Evolutionary conservation across 768 basidiomycete species (phyloP).

Genomic region (Leccinum rimulosum): DNA sequence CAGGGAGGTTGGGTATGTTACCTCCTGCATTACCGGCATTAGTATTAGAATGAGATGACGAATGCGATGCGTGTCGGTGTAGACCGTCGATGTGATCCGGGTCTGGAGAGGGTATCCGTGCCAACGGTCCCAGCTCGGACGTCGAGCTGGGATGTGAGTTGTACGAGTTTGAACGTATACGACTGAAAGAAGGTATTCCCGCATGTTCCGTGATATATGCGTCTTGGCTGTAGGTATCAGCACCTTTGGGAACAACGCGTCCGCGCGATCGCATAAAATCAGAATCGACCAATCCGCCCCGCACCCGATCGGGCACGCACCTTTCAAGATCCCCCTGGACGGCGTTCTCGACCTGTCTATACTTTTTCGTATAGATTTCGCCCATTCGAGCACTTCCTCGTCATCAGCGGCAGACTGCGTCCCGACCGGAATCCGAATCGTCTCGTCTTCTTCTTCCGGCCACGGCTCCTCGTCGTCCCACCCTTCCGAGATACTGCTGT

Average conservation of each 20-base stretch:
- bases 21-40: conserved; percentile 24
- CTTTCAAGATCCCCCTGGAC: conserved; percentile 84
- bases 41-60: conserved; percentile 38
- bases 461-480: conserved; percentile 83
- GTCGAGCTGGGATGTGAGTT: conserved; percentile 46
- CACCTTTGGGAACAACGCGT: conserved; percentile 43
- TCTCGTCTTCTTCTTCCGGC: conserved; percentile 71
- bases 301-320: conserved; percentile 29
- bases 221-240: conserved; percentile 66
- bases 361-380: conserved; percentile 67
- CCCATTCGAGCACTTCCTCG: conserved; percentile 74
- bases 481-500: conserved; percentile 53
- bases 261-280: neutral
- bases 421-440: conserved; percentile 47
- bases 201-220: conserved; percentile 42
- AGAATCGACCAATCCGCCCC: conserved; percentile 8
- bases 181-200: conserved; percentile 41
- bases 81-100: conserved; percentile 88
- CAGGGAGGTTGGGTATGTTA: conserved; percentile 45
- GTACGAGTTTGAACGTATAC: conserved; percentile 84
- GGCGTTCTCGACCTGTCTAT: conserved; percentile 65
- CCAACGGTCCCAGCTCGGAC: conserved; percentile 68
- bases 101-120: conserved; percentile 79
- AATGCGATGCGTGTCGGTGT: conserved; percentile 62
- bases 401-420: conserved; percentile 34